phyloP scores from a whole-genome alignment of 106 monocot genomes.

The Dendrobium chrysotoxum region DNA sequence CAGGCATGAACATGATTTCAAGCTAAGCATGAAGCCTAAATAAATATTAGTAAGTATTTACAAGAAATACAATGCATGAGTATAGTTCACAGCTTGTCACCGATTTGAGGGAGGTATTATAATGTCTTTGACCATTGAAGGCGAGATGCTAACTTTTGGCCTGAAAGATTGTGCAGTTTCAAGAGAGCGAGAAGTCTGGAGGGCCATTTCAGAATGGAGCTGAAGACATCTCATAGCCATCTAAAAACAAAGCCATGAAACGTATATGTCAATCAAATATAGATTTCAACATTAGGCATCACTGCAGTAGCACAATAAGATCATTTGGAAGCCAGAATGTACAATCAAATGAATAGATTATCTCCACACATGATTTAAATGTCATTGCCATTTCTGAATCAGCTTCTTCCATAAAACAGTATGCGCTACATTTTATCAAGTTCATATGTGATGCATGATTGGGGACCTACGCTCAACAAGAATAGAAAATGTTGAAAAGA shows the following conservation, averaged over 20 bases:
- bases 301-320: background rate
- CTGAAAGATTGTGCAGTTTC: conserved; percentile 36
- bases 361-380: background rate
- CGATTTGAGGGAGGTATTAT: conserved; percentile 32
- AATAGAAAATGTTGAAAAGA: too few species aligned
- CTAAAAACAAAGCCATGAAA: conserved; percentile 17
- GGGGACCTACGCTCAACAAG: too few species aligned
- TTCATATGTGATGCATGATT: too few species aligned
- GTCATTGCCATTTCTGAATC: background rate
- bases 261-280: background rate
- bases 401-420: background rate
- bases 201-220: conserved; percentile 65
- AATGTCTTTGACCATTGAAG: conserved; percentile 40
- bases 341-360: background rate
- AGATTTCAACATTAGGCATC: background rate
- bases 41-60: background rate
- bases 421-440: too few species aligned
- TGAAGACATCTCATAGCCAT: conserved; percentile 78
- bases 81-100: background rate
- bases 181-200: conserved; percentile 54
- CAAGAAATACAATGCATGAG: background rate
- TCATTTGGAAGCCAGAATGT: background rate
- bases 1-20: background rate
- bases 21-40: background rate
- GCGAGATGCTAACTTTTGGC: conserved; percentile 13